These are phyloP conservation scores for Clarkia xantiana DNA, from an alignment of 345 rosid species.

Conservation along the genomic window DNA sequence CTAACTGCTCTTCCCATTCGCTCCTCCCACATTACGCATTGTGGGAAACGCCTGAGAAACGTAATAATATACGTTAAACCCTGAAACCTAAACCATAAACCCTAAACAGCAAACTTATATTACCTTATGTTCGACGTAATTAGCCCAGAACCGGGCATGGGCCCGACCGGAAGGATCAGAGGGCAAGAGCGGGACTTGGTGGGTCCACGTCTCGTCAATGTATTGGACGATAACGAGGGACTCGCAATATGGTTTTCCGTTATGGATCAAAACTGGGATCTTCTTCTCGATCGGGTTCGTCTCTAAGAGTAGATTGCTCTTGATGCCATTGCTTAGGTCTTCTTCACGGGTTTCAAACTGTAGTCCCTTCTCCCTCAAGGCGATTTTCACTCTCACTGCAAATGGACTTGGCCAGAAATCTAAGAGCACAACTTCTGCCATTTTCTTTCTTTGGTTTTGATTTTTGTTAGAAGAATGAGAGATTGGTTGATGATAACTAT, in stretches of 20 bases:
- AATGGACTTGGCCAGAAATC: slow-evolving; percentile 11
- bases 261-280: slow-evolving; percentile 12
- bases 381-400: slow-evolving; percentile 12
- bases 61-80: no score
- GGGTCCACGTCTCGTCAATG: slow-evolving; percentile 9
- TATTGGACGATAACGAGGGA: slow-evolving; percentile 11
- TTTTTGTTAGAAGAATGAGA: no score
- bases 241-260: slow-evolving; percentile 7
- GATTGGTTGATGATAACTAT: no score
- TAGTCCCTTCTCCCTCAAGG: slow-evolving; percentile 12
- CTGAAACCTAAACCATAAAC: no score
- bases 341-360: slow-evolving; percentile 7
- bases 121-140: slow-evolving; percentile 13
- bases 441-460: neutral
- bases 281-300: slow-evolving; percentile 13
- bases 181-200: slow-evolving; percentile 9
- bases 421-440: slow-evolving; percentile 8
- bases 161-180: slow-evolving; percentile 5
- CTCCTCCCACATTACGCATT: neutral
- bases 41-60: slow-evolving; percentile 6
- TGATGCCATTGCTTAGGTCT: slow-evolving; percentile 8
- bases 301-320: slow-evolving; percentile 10
- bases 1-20: neutral
- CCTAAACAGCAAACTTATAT: no score
- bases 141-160: slow-evolving; percentile 12